Conservation (phyloP, 352 stramenopile species). For the Pythium pyrilobum region DNA sequence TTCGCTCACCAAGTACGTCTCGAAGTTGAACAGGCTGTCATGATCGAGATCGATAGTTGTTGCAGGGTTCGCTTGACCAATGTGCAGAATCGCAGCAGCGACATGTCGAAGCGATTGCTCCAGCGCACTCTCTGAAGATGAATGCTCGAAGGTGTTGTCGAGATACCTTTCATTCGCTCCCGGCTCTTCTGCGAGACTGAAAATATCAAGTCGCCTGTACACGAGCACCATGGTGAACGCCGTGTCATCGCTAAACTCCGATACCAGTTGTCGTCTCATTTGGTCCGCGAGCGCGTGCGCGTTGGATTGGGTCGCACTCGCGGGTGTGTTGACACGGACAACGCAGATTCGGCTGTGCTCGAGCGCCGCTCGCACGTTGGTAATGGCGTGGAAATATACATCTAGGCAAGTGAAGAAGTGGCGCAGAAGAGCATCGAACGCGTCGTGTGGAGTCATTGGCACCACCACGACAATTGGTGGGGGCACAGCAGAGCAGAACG, state of each 20-base stretch:
- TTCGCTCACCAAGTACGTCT: constrained; percentile 54
- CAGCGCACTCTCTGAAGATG: no score
- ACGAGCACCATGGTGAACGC: no score
- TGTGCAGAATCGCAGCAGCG: background rate
- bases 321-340: background rate
- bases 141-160: no score
- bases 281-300: no score
- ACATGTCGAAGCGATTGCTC: no score
- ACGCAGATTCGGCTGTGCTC: constrained; percentile 4
- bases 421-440: background rate
- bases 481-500: background rate
- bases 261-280: no score
- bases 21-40: constrained; percentile 27
- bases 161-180: no score
- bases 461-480: constrained; percentile 9
- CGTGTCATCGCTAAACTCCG: no score
- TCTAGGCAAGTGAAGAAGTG: constrained; percentile 10
- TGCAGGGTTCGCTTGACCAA: background rate
- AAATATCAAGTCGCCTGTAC: no score
- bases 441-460: background rate
- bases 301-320: background rate
- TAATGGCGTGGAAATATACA: background rate
- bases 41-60: background rate
- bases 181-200: no score
- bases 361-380: background rate